A percentile compares a stretch with the other conserved stretches of the same genome.
Conservation (phyloP, 805 yeast genomes). For the Saccharomycopsis capsularis region DNA sequence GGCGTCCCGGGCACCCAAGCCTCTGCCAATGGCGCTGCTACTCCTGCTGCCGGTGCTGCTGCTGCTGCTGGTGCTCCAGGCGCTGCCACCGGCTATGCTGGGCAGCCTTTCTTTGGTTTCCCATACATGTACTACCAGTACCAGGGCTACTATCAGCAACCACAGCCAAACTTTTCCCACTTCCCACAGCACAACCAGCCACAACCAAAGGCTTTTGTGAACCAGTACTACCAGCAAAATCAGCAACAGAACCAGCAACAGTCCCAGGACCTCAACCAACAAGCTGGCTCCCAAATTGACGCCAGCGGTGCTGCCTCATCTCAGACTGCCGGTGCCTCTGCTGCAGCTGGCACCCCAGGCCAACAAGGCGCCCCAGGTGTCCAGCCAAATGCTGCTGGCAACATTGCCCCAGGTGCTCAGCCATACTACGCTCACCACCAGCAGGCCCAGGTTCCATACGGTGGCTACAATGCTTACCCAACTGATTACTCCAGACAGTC, state of each 20-base stretch:
- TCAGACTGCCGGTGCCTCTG: constrained; percentile 25
- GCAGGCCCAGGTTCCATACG: constrained; percentile 20
- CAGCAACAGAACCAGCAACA: constrained; percentile 18
- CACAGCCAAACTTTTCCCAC: constrained; percentile 16
- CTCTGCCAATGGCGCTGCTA: constrained; percentile 28
- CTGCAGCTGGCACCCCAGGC: constrained; percentile 8
- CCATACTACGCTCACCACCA: constrained; percentile 21
- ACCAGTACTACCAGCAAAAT: constrained; percentile 16
- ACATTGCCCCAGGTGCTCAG: constrained; percentile 12
- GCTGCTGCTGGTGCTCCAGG: constrained; percentile 27
- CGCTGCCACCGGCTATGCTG: constrained; percentile 21
- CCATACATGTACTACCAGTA: constrained; percentile 28
- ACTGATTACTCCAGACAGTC: constrained; percentile 10
- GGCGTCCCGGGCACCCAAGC: constrained; percentile 30
- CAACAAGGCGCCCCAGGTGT: constrained; percentile 10
- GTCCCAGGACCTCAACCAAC: constrained; percentile 21
- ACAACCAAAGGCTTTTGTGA: constrained; percentile 23
- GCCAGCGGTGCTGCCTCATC: constrained; percentile 17
- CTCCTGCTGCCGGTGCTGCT: constrained; percentile 27
- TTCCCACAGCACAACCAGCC: constrained; percentile 15
- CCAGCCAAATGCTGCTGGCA: constrained; percentile 15
- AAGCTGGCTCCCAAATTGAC: constrained; percentile 13
- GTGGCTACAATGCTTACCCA: constrained; percentile 12
- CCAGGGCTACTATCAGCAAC: constrained; percentile 22
- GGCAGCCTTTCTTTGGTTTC: constrained; percentile 24